Evolutionary conservation across 495 filamentous ascomycete species (phyloP).

Genomic region (Aspergillus kassunensis): DNA sequence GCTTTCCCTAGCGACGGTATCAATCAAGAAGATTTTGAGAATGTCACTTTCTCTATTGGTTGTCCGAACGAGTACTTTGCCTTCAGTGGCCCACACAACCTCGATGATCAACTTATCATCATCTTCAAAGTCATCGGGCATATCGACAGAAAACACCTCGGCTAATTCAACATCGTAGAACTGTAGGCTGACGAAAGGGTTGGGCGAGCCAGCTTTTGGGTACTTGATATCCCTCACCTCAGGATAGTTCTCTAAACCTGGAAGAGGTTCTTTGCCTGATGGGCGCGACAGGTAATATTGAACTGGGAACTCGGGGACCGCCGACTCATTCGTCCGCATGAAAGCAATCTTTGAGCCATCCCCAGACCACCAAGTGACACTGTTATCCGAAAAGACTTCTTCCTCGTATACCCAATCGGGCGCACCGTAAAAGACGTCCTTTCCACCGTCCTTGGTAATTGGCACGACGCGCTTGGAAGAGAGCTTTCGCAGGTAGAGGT

Average conservation of each 20-base stretch:
- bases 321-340: constrained; percentile 85
- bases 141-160: constrained; percentile 74
- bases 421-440: constrained; percentile 90
- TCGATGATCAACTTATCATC: constrained; percentile 89
- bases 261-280: constrained; percentile 64
- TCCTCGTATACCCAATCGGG: constrained; percentile 99
- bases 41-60: constrained; percentile 94
- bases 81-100: constrained; percentile 79
- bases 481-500: constrained; percentile 76
- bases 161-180: constrained; percentile 84
- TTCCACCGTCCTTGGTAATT: constrained; percentile 82
- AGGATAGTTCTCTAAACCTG: constrained; percentile 83
- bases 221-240: constrained; percentile 93
- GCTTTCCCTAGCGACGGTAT: constrained; percentile 70
- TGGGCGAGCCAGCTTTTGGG: constrained; percentile 91
- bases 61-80: constrained; percentile 77
- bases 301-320: constrained; percentile 88
- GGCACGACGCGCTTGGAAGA: constrained; percentile 54
- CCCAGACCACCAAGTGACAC: constrained; percentile 89
- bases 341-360: constrained; percentile 88
- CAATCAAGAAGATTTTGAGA: constrained; percentile 78
- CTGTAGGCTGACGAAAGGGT: constrained; percentile 79
- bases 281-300: constrained; percentile 90
- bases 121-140: constrained; percentile 71
- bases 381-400: constrained; percentile 79